A percentile compares a stretch with the other conserved stretches of the same genome.
Conservation (phyloP, 1,139 yeast species). For the Yarrowia galli region DNA sequence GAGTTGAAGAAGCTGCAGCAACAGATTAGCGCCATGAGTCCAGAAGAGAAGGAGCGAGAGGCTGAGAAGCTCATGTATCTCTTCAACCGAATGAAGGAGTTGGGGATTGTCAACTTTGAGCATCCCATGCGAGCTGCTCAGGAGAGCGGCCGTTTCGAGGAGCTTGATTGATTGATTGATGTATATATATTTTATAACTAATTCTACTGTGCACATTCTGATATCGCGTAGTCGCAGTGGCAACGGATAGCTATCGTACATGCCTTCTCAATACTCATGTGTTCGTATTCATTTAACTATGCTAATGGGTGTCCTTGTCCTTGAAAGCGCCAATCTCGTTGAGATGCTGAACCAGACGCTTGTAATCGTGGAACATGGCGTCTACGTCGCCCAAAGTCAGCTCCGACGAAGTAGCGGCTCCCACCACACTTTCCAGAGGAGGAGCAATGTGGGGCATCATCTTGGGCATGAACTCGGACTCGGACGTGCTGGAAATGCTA, state of each 20-base stretch:
- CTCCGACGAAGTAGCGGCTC: slow-evolving; percentile 45
- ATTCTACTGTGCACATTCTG: neutral
- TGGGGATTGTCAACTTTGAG: slow-evolving; percentile 57
- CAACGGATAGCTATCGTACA: no score
- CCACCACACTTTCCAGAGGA: slow-evolving; percentile 43
- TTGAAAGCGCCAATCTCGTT: slow-evolving; percentile 47
- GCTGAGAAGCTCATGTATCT: slow-evolving; percentile 60
- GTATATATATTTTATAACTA: neutral
- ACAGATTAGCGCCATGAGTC: slow-evolving; percentile 52
- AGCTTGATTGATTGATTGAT: slow-evolving; percentile 9
- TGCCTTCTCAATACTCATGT: neutral
- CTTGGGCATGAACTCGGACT: slow-evolving; percentile 37
- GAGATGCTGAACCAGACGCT: slow-evolving; percentile 48
- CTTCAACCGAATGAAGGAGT: slow-evolving; percentile 59
- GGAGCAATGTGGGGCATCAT: slow-evolving; percentile 45
- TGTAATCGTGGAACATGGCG: slow-evolving; percentile 52
- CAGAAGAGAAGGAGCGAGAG: slow-evolving; percentile 62
- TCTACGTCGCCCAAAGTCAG: slow-evolving; percentile 51
- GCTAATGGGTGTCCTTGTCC: slow-evolving; percentile 26
- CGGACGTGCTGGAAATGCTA: slow-evolving; percentile 39
- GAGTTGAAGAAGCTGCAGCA: slow-evolving; percentile 19
- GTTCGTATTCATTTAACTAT: slow-evolving; percentile 16
- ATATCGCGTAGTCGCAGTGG: neutral
- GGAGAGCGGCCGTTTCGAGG: slow-evolving; percentile 32
- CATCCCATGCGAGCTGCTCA: slow-evolving; percentile 50